These are phyloP conservation scores for Chalaropsis ovoidea DNA, from an alignment of 2,329 filamentous ascomycete genomes.

Conservation along the genomic window DNA sequence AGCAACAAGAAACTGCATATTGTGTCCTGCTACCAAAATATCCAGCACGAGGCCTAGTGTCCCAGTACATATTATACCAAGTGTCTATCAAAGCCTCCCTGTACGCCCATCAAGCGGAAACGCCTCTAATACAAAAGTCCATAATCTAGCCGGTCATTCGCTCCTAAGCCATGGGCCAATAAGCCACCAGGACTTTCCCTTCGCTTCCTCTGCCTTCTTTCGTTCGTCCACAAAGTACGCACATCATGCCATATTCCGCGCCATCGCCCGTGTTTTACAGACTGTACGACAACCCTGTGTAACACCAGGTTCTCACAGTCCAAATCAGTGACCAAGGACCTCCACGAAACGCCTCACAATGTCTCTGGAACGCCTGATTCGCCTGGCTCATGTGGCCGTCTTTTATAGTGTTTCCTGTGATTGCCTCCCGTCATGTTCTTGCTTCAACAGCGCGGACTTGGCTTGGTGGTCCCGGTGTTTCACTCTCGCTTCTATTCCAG, in stretches of 20 bases:
- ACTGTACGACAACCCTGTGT: background rate
- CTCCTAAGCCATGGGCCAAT: background rate
- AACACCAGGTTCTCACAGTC: background rate
- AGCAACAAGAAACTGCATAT: no score
- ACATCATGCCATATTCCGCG: conserved; percentile 6
- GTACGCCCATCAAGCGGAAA: no score
- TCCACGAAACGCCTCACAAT: background rate
- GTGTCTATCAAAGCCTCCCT: no score
- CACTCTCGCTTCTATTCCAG: no score
- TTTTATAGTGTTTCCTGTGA: background rate
- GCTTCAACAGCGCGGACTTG: no score
- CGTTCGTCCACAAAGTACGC: background rate
- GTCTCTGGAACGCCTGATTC: background rate
- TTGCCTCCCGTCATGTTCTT: background rate
- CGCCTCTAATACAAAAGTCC: no score
- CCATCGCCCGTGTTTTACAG: background rate
- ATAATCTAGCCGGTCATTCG: background rate
- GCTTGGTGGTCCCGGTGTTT: no score
- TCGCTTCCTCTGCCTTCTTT: background rate
- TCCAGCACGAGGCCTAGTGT: no score
- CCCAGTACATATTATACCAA: no score
- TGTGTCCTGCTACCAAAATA: no score
- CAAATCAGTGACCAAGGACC: background rate
- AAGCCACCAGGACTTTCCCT: background rate
- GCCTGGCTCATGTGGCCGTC: no score